These are phyloP conservation scores for Trematosphaeria pertusa DNA, from an alignment of 2,329 filamentous ascomycete genomes.

Conservation along the genomic window DNA sequence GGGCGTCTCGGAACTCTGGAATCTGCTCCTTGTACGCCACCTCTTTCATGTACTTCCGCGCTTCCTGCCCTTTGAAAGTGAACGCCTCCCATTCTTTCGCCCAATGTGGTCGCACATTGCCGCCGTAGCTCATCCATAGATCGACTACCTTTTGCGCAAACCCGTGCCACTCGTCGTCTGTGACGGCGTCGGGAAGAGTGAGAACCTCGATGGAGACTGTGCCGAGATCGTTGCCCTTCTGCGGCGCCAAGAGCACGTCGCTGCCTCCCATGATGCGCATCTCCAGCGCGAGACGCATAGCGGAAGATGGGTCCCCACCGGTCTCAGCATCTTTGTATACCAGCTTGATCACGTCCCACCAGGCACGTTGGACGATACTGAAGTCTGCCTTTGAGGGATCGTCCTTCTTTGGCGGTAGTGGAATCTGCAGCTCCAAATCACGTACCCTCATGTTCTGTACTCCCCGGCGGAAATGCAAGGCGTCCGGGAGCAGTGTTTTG, in stretches of 20 bases:
- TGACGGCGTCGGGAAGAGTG: constrained; percentile 50
- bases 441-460: constrained; percentile 57
- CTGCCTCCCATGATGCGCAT: constrained; percentile 55
- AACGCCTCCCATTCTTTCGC: constrained; percentile 55
- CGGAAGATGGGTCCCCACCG: constrained; percentile 25
- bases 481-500: constrained; percentile 55
- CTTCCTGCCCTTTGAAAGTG: constrained; percentile 35
- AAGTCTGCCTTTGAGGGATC: constrained; percentile 51
- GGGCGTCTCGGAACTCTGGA: constrained; percentile 41
- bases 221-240: constrained; percentile 51
- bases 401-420: constrained; percentile 44
- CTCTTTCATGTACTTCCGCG: constrained; percentile 44
- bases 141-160: constrained; percentile 54
- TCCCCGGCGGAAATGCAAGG: constrained; percentile 57
- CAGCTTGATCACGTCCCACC: constrained; percentile 59
- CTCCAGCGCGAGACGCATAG: constrained; percentile 55
- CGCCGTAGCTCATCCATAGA: constrained; percentile 51
- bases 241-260: constrained; percentile 55
- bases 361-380: constrained; percentile 53
- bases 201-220: constrained; percentile 55
- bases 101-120: constrained; percentile 54
- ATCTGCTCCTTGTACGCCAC: constrained; percentile 51
- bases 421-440: constrained; percentile 56
- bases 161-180: constrained; percentile 48
- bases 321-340: constrained; percentile 49